phyloP scores from a whole-genome alignment of 768 basidiomycete species.

The Porphyrellus cyaneotinctus region DNA sequence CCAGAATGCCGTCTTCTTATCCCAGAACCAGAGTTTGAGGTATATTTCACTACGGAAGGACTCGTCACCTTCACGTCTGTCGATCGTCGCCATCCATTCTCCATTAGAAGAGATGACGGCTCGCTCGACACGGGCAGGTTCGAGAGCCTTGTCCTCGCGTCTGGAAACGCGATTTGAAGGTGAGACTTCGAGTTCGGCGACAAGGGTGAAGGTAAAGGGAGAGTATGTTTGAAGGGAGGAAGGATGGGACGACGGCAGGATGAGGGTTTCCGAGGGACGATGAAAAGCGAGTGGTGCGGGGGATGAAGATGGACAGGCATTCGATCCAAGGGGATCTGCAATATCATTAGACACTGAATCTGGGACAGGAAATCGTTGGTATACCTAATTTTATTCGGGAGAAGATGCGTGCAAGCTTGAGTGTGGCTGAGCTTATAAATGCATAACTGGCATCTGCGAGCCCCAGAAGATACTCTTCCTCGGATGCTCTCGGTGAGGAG shows the following conservation, averaged over 20 bases:
- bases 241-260: slow-evolving; percentile 91
- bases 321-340: slow-evolving; percentile 35
- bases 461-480: slow-evolving; percentile 86
- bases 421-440: slow-evolving; percentile 66
- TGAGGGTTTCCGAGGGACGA: slow-evolving; percentile 62
- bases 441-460: slow-evolving; percentile 78
- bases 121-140: slow-evolving; percentile 71
- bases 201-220: slow-evolving; percentile 59
- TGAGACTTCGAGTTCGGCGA: slow-evolving; percentile 88
- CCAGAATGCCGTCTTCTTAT: slow-evolving; percentile 57
- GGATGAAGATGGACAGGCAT: slow-evolving; percentile 34
- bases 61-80: slow-evolving; percentile 65
- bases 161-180: slow-evolving; percentile 90
- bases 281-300: slow-evolving; percentile 74
- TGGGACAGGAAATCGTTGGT: slow-evolving; percentile 18
- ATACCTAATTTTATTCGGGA: slow-evolving; percentile 76
- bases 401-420: slow-evolving; percentile 69
- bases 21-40: slow-evolving; percentile 92
- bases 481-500: slow-evolving; percentile 43
- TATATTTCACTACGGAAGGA: slow-evolving; percentile 65
- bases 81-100: slow-evolving; percentile 90
- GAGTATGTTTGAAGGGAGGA: slow-evolving; percentile 93
- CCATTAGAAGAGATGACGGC: slow-evolving; percentile 64
- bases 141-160: slow-evolving; percentile 70
- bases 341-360: neutral